Evolutionary conservation across 148 eudicot genomes (phyloP), one percentile per base, ranked within the genome.

Genomic region (Amaranthus hypochondriacus): DNA sequence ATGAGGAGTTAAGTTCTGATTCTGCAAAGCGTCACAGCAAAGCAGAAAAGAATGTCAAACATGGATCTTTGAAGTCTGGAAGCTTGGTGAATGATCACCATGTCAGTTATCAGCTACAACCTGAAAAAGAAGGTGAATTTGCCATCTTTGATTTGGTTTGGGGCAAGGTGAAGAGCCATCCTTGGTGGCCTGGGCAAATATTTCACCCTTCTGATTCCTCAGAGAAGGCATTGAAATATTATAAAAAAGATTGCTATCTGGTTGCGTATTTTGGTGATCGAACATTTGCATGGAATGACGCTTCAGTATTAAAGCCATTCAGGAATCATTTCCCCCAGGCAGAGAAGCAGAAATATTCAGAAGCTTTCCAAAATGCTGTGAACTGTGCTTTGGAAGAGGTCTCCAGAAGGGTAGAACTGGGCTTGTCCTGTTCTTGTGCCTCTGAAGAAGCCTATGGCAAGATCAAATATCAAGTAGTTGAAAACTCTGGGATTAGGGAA

Each of bases 121-220:
- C 81, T 71, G 88, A 84, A 85, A 76, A 55, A 39, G 86, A 91
- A 78, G 85, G 83, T 68, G 84, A 81, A 70, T 83, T 89, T 78
- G 81, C 87, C 9, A 85, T 78, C 49, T 79, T 86, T 47, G 94
- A 91, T 85, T 76, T 93, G 77, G 95, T 93, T 48, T 91, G 98
- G 98, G 98, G 97, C 5, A 91, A 93, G 73, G 97, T 93, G 72
- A 91, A 83, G 80, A 91, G 89, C 78, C 97, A 93, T 75, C 98
- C 98, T 18, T 93, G 98, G 98, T 93, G 98, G 98, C 98, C 98
- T 58, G 98, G 98, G 13, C 98, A 93, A 78, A 86, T 93, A 83
- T 93, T 85, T 83, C 83, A 93, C 73, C 86, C 87, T 70, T 79
- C 82, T 62, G 94, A 93, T 81, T 88, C 98, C 69, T 93, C 98